A percentile compares a stretch with the other conserved stretches of the same genome.
phyloP scores from a whole-genome alignment of 75 land plant species.

The Selaginella tamariscina region DNA sequence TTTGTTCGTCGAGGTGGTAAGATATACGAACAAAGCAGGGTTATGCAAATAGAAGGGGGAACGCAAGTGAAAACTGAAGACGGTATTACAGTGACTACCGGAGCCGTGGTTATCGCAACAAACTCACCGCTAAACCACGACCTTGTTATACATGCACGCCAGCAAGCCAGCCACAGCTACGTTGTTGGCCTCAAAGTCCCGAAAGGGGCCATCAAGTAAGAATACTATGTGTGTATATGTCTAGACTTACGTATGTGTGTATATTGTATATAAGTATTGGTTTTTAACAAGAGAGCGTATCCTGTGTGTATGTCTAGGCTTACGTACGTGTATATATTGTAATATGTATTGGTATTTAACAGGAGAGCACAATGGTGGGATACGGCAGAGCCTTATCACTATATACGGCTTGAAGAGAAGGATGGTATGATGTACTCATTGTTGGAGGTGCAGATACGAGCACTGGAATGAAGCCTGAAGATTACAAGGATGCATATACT shows the following conservation, averaged over 20 bases:
- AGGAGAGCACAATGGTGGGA: slow-evolving; percentile 38
- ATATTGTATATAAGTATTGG: neutral
- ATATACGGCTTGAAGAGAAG: slow-evolving; percentile 25
- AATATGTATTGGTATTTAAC: neutral
- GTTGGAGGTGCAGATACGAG: slow-evolving; percentile 35
- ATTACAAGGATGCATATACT: slow-evolving; percentile 22
- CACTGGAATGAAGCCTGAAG: slow-evolving; percentile 26
- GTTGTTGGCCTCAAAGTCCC: slow-evolving; percentile 28
- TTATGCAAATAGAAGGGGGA: slow-evolving; percentile 12
- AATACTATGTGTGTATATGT: neutral
- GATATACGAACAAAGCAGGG: slow-evolving; percentile 24
- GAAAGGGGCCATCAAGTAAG: slow-evolving; percentile 33
- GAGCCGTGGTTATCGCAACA: slow-evolving; percentile 28
- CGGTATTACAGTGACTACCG: slow-evolving; percentile 20
- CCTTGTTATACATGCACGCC: slow-evolving; percentile 27
- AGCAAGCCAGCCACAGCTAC: slow-evolving; percentile 24
- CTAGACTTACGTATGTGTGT: neutral
- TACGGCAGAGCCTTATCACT: slow-evolving; percentile 30
- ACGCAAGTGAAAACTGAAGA: slow-evolving; percentile 25
- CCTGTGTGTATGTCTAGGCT: neutral
- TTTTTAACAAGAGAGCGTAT: neutral
- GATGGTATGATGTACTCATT: slow-evolving; percentile 27
- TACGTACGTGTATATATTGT: neutral
- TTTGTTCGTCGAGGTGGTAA: slow-evolving; percentile 27
- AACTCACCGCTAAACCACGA: slow-evolving; percentile 36